Conservation (phyloP, 768 basidiomycete species). For the Serendipita sp. region DNA sequence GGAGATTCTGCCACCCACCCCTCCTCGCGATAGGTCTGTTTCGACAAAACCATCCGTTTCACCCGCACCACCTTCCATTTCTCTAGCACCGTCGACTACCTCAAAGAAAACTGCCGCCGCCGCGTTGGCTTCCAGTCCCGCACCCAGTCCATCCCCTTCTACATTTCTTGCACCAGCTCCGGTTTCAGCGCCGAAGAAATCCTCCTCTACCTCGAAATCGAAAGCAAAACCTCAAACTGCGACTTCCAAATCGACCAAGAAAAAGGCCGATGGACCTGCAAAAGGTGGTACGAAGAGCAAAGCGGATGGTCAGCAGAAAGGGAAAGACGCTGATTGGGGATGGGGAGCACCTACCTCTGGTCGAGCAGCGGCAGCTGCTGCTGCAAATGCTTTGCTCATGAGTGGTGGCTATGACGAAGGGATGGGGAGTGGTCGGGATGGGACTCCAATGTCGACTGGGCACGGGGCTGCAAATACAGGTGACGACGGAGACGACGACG, state of each 20-base stretch:
- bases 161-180: neutral
- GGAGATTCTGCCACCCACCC: neutral
- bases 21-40: neutral
- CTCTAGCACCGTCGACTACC: no score
- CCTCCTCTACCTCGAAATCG: neutral
- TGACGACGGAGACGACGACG: slow-evolving; percentile 22
- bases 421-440: neutral
- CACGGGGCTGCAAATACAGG: slow-evolving; percentile 35
- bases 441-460: slow-evolving; percentile 19
- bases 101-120: neutral
- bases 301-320: neutral
- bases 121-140: no score
- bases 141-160: neutral
- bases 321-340: slow-evolving; percentile 36
- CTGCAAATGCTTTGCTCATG: slow-evolving; percentile 17
- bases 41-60: neutral
- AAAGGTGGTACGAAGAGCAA: neutral
- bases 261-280: slow-evolving; percentile 5
- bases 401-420: neutral
- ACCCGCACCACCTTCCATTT: neutral
- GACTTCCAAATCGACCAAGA: slow-evolving; percentile 4
- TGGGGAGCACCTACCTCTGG: slow-evolving; percentile 54
- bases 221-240: neutral
- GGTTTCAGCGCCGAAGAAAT: neutral
- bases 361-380: slow-evolving; percentile 22